phyloP scores from a whole-genome alignment of 768 basidiomycete genomes.

The Russula brevipes region DNA sequence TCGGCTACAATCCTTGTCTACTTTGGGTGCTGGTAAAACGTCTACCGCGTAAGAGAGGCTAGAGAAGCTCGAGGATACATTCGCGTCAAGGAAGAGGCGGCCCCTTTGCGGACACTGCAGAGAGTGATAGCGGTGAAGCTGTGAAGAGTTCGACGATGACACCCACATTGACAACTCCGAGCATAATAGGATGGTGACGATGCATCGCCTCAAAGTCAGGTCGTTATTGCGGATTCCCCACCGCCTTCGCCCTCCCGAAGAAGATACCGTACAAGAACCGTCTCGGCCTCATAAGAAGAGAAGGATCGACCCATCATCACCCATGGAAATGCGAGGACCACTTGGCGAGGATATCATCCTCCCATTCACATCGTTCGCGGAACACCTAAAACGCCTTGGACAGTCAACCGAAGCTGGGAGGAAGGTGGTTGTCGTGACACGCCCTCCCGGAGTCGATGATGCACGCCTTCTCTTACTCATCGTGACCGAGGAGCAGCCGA shows the following conservation, averaged over 20 bases:
- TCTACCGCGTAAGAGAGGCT: conserved; percentile 55
- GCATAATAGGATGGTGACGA: not conserved
- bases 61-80: conserved; percentile 58
- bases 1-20: conserved; percentile 71
- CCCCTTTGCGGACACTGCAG: conserved; percentile 11
- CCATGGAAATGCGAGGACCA: conserved; percentile 64
- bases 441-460: conserved; percentile 69
- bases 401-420: conserved; percentile 14
- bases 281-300: conserved; percentile 42
- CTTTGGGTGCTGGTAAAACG: conserved; percentile 69
- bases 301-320: conserved; percentile 36
- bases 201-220: not conserved
- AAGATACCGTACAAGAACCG: not conserved
- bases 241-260: not conserved
- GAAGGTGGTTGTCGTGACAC: conserved; percentile 51
- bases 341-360: conserved; percentile 67
- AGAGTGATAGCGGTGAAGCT: conserved; percentile 11
- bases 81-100: conserved; percentile 48
- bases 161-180: not conserved
- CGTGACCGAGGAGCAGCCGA: conserved; percentile 86
- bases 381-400: conserved; percentile 36
- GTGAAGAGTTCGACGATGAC: not conserved
- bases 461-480: conserved; percentile 80
- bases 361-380: conserved; percentile 61
- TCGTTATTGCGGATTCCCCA: conserved; percentile 11